phyloP scores from a whole-genome alignment of 768 basidiomycete genomes.

The Tulasnella calospora region DNA sequence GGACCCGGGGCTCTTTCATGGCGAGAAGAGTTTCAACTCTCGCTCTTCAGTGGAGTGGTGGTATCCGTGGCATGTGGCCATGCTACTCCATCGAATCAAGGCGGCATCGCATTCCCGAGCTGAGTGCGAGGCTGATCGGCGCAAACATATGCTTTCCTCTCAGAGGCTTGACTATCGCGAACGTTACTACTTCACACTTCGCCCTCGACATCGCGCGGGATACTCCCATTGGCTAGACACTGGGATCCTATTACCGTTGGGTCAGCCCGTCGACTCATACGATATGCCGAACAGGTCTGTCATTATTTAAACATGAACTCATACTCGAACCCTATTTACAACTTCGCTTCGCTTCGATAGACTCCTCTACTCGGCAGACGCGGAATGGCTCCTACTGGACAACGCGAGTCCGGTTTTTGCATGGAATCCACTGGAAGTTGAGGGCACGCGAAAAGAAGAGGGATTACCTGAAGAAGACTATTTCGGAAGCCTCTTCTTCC shows the following conservation, averaged over 20 bases:
- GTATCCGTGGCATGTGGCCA: background rate
- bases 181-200: conserved; percentile 31
- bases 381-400: conserved; percentile 44
- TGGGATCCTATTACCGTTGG: conserved; percentile 49
- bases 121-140: too few relatives aligned
- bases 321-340: background rate
- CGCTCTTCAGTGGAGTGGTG: background rate
- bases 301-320: background rate
- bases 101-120: too few relatives aligned
- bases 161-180: too few relatives aligned
- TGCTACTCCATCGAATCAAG: background rate
- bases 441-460: conserved; percentile 39
- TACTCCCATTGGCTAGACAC: conserved; percentile 40
- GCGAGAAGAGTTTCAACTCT: background rate
- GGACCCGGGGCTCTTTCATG: background rate
- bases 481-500: conserved; percentile 41
- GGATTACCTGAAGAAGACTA: conserved; percentile 45
- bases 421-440: conserved; percentile 48
- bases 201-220: conserved; percentile 46
- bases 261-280: conserved; percentile 42
- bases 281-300: conserved; percentile 38
- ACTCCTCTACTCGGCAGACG: conserved; percentile 45
- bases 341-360: conserved; percentile 24
- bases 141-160: too few relatives aligned
- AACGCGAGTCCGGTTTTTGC: conserved; percentile 46